Evolutionary conservation across 768 basidiomycete genomes (phyloP).

Genomic region (Kwoniella dendrophila): DNA sequence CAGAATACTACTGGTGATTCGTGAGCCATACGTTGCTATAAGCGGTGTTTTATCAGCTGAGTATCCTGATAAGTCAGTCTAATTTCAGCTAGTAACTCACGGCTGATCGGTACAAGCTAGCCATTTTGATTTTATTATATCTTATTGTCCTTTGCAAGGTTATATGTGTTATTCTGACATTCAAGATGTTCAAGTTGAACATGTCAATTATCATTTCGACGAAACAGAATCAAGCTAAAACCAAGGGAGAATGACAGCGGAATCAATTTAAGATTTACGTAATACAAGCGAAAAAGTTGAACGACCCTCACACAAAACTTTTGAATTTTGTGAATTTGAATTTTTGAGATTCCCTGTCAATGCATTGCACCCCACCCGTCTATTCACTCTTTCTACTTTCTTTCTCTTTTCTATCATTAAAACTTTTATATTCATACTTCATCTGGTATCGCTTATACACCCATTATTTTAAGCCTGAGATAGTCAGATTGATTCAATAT

Average conservation of each 20-base stretch:
- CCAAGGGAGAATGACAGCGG: neutral
- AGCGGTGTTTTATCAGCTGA: neutral
- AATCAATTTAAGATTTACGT: conserved; percentile 11
- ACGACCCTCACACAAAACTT: conserved; percentile 2
- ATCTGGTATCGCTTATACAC: neutral
- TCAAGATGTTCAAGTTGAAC: neutral
- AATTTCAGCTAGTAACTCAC: conserved; percentile 41
- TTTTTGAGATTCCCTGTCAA: neutral
- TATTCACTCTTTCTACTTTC: neutral
- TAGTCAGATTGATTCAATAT: conserved; percentile 29
- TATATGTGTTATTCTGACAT: neutral
- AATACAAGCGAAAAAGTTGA: conserved; percentile 17
- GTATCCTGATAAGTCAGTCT: neutral
- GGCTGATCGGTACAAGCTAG: conserved; percentile 50
- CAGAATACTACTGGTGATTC: conserved; percentile 90
- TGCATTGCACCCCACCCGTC: neutral
- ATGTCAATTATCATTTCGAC: neutral
- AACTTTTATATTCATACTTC: neutral
- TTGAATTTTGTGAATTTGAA: conserved; percentile 15
- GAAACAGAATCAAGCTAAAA: conserved; percentile 14
- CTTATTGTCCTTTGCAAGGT: neutral
- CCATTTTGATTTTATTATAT: conserved; percentile 33
- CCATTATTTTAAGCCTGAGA: conserved; percentile 1
- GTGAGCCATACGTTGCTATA: conserved; percentile 84
- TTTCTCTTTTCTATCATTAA: conserved; percentile 1